Evolutionary conservation across 2,329 filamentous ascomycete genomes (phyloP), one percentile per base, ranked within the genome.

Genomic region (Trichoderma koningiopsis): DNA sequence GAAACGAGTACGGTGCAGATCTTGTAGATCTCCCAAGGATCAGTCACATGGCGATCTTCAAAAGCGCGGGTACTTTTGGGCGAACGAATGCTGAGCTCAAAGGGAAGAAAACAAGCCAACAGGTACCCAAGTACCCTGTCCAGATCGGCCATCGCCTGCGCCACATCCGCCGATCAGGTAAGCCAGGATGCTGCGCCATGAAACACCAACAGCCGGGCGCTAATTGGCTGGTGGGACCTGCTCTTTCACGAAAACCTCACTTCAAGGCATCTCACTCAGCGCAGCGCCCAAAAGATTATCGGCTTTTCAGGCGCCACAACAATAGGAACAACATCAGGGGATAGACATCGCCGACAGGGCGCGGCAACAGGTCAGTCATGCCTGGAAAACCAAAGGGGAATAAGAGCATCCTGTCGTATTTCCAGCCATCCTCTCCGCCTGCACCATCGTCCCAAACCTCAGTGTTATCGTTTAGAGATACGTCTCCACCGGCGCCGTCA

Each of bases 381-480:
- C 49, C 64, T 37, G 64, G 31, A 35, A 59, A 59, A 37, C 27
- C 29, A 4, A 65, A 76, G 68, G 73, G 73, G 68, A 79, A 79
- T 73, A 75, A 73, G 62, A 77, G 70, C 71, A 82, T 83, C 68
- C 73, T 76, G 68, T 79, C 74, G 73, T 83, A 82, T 72, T 83
- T 83, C 72, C 79, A 78, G 71, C 77, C 69, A 8, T 61, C 69
- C 40, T 43, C 71, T 35, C 52, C 72, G 55, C 75, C 43, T 27
- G 29, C 29, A 22, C 66, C 66, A 57, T 49, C 66, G 2, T 40
- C 66, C 19, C 68, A 68, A 33, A 71, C 70, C 10, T 22, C 68
- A 13, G 56, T 72, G 49, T 55, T 71, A 33, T 55, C 69, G 14
- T 27, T 74, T 55, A 71, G 72, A 49, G 71, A 76, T 5, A 67